These are phyloP conservation scores for Ligustrum vulgare DNA, from an alignment of 257 asterid genomes.

Conservation along the genomic window DNA sequence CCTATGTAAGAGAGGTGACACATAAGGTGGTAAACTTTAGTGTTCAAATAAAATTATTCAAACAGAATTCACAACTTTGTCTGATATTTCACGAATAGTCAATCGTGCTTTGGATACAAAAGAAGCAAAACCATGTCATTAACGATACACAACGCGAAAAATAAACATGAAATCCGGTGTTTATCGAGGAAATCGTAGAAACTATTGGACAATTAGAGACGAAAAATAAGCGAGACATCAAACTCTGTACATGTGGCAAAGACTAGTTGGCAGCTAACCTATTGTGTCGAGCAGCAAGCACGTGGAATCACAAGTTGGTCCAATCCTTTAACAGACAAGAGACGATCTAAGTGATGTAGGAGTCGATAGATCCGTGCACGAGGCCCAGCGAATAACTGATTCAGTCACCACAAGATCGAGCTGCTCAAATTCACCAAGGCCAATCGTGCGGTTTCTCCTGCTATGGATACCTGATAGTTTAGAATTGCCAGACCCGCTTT, in stretches of 20 bases:
- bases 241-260: constrained; percentile 23
- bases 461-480: constrained; percentile 46
- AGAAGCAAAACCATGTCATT: neutral
- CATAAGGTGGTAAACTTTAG: too few species aligned
- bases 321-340: constrained; percentile 53
- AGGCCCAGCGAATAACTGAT: constrained; percentile 82
- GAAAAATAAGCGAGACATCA: neutral
- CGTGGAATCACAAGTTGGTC: constrained; percentile 1
- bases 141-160: neutral
- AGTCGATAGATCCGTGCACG: constrained; percentile 68
- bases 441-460: constrained; percentile 68
- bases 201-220: neutral
- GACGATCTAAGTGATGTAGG: constrained; percentile 69
- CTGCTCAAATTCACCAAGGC: constrained; percentile 64
- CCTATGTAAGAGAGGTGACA: too few species aligned
- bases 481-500: constrained; percentile 25
- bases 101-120: neutral
- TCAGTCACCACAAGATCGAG: constrained; percentile 58
- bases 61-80: too few species aligned
- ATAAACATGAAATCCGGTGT: neutral
- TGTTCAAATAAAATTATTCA: too few species aligned
- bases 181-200: neutral
- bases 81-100: too few species aligned
- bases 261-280: neutral
- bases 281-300: constrained; percentile 7